Conservation (phyloP, 305 asterid genomes). For the Fraxinus baroniana region DNA sequence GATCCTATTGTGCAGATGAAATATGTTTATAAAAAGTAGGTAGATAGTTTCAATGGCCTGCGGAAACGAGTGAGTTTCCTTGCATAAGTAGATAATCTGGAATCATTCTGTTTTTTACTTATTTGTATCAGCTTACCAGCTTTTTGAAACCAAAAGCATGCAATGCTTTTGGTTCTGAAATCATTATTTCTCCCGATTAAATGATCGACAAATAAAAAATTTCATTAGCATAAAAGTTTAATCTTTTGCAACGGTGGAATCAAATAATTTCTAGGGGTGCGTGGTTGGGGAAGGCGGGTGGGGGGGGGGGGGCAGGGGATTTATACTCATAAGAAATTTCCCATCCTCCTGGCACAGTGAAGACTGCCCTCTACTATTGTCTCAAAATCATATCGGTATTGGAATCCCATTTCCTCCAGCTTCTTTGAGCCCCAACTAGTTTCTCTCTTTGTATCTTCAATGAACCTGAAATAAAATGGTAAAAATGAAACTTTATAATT, state of each 20-base stretch:
- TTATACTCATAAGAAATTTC: neutral
- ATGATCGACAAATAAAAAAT: neutral
- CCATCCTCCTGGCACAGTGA: conserved; percentile 32
- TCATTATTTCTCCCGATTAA: neutral
- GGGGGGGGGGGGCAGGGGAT: neutral
- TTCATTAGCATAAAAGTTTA: neutral
- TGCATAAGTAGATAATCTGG: conserved; percentile 21
- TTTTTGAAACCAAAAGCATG: neutral
- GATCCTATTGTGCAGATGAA: conserved; percentile 24
- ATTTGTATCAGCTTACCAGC: neutral
- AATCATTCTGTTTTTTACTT: neutral
- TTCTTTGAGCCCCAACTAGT: conserved; percentile 47
- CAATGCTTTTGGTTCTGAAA: neutral
- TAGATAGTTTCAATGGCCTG: neutral
- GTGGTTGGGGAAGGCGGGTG: neutral
- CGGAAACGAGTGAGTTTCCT: conserved; percentile 15
- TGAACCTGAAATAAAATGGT: conserved; percentile 24
- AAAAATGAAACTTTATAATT: neutral
- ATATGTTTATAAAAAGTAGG: conserved; percentile 19
- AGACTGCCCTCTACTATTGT: conserved; percentile 36
- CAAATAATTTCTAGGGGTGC: neutral
- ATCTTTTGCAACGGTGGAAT: neutral
- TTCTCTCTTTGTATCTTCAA: conserved; percentile 43
- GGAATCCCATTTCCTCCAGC: conserved; percentile 42
- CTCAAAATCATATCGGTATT: conserved; percentile 37